Evolutionary conservation across 352 stramenopile species (phyloP).

Genomic region (Globisporangium mamillatum): DNA sequence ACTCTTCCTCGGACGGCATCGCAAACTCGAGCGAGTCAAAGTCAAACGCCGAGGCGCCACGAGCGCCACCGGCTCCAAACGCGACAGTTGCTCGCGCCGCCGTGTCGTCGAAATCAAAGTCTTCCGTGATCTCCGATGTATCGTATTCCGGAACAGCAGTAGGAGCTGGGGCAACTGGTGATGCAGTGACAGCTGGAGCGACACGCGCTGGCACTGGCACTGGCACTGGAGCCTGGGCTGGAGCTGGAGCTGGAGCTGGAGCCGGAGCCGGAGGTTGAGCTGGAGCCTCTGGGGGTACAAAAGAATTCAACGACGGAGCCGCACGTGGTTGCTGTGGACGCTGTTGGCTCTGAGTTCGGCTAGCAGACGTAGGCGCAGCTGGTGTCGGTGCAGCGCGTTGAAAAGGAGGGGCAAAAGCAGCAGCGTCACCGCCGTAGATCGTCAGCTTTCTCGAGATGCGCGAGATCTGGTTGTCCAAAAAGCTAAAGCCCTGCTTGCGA

Average conservation of each 20-base stretch:
- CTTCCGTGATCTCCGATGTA: background rate
- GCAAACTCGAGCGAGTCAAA: conserved; percentile 67
- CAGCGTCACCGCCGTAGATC: conserved; percentile 36
- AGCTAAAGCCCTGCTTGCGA: conserved; percentile 71
- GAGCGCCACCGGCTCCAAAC: conserved; percentile 20
- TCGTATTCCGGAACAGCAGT: background rate
- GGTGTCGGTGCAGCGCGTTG: background rate
- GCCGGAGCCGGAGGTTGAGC: conserved; percentile 4
- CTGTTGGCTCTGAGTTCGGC: background rate
- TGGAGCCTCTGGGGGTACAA: background rate
- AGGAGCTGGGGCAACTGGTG: background rate
- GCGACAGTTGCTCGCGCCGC: conserved; percentile 16
- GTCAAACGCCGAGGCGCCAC: conserved; percentile 45
- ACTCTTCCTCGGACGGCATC: conserved; percentile 42
- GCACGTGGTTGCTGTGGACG: conserved; percentile 11
- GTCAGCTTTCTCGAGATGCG: conserved; percentile 66
- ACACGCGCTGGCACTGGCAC: conserved; percentile 14
- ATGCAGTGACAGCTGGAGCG: background rate
- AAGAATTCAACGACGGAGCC: background rate
- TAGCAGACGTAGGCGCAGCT: background rate
- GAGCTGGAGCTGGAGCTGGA: background rate
- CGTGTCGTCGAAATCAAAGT: conserved; percentile 8
- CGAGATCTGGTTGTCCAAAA: conserved; percentile 77
- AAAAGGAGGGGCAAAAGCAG: background rate
- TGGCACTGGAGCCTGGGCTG: conserved; percentile 7